A percentile compares a stretch with the other conserved stretches of the same genome.
These are phyloP conservation scores for Prasinococcaceae sp. DNA, from an alignment of 139 green algal genomes.

Conservation along the genomic window DNA sequence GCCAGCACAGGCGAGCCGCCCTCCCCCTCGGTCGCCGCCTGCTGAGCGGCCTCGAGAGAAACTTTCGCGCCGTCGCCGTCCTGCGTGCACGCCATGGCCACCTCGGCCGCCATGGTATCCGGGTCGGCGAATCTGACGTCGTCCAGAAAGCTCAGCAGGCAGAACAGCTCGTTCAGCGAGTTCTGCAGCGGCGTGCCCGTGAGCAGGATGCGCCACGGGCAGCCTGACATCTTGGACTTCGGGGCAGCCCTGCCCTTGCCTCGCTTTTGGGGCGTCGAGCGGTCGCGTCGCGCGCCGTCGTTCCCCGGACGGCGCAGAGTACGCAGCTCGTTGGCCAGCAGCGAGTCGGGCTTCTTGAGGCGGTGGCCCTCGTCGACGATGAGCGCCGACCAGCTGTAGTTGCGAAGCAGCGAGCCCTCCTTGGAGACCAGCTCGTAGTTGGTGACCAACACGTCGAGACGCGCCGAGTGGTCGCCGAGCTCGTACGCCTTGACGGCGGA, in stretches of 20 bases:
- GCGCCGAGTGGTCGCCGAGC: not conserved
- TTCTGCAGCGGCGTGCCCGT: conserved; percentile 32
- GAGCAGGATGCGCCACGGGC: conserved; percentile 48
- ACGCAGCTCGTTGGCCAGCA: conserved; percentile 29
- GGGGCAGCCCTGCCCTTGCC: too few species aligned
- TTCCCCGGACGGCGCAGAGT: too few species aligned
- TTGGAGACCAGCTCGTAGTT: conserved; percentile 33
- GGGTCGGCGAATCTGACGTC: conserved; percentile 83
- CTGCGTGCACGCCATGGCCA: too few species aligned
- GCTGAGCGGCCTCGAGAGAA: too few species aligned
- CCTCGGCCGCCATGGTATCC: too few species aligned
- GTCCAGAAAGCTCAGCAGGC: conserved; percentile 64
- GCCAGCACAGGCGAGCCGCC: too few species aligned
- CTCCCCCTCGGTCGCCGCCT: too few species aligned
- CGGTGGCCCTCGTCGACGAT: conserved; percentile 57
- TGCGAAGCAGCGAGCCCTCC: conserved; percentile 18
- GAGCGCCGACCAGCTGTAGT: conserved; percentile 23
- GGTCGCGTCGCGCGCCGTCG: not conserved
- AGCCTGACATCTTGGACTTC: too few species aligned
- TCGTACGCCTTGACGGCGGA: too few species aligned
- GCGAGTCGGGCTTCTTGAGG: conserved; percentile 49
- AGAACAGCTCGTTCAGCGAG: conserved; percentile 62
- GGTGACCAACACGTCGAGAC: conserved; percentile 25
- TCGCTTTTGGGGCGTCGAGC: too few species aligned
- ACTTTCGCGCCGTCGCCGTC: too few species aligned